Conservation (phyloP, 345 rosid species). For the Nasturtium officinale region DNA sequence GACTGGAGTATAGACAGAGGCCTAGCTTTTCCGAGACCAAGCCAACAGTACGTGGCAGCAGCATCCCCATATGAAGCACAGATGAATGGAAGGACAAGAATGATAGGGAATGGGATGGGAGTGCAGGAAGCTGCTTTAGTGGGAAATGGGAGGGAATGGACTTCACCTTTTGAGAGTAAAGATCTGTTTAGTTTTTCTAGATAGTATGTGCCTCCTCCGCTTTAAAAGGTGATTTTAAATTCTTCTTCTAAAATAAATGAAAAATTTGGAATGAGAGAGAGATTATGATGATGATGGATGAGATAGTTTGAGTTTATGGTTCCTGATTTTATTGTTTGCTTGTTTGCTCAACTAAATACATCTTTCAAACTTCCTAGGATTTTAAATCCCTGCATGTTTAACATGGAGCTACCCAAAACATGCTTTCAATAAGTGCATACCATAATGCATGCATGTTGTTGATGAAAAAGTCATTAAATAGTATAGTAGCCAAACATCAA, state of each 20-base stretch:
- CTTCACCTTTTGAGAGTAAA: constrained; percentile 85
- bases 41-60: constrained; percentile 51
- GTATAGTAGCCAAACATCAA: neutral
- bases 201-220: constrained; percentile 54
- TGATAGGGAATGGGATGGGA: constrained; percentile 49
- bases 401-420: neutral
- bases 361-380: constrained; percentile 33
- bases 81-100: constrained; percentile 51
- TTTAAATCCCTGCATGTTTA: constrained; percentile 5
- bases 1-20: constrained; percentile 88
- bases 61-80: constrained; percentile 50
- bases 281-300: constrained; percentile 28
- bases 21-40: constrained; percentile 48
- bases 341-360: constrained; percentile 33
- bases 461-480: neutral
- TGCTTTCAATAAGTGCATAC: neutral
- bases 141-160: constrained; percentile 72
- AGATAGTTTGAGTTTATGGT: constrained; percentile 41
- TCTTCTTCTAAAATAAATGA: constrained; percentile 34
- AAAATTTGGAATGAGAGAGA: neutral
- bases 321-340: constrained; percentile 40
- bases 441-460: neutral
- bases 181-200: constrained; percentile 92
- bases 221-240: constrained; percentile 27
- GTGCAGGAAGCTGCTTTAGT: constrained; percentile 50